Percentiles rank a stretch among this genome's conserved stretches.
Evolutionary conservation across 805 yeast species (phyloP).

Genomic region (Myxozyma nipponensis): DNA sequence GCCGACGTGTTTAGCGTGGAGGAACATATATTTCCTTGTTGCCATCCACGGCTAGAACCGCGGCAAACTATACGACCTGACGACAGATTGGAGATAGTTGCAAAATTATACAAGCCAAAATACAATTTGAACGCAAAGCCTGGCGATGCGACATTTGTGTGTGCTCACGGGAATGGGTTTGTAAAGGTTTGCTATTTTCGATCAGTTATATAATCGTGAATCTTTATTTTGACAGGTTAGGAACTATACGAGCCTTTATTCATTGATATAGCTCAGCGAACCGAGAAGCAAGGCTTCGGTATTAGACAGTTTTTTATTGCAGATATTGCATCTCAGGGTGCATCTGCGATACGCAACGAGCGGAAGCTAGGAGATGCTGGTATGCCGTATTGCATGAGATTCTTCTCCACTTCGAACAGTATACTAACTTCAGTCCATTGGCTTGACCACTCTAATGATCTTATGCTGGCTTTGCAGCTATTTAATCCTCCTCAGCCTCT

Average conservation of each 20-base stretch:
- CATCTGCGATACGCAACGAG: slow-evolving; percentile 25
- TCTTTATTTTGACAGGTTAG: background rate
- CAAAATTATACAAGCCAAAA: slow-evolving; percentile 12
- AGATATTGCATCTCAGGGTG: slow-evolving; percentile 27
- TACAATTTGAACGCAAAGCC: slow-evolving; percentile 2
- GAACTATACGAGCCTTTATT: slow-evolving; percentile 18
- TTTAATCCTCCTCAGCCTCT: slow-evolving; percentile 22
- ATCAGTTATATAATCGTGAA: no score
- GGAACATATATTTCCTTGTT: slow-evolving; percentile 7
- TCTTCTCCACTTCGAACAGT: no score
- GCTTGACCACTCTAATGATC: slow-evolving; percentile 23
- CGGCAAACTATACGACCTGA: slow-evolving; percentile 4
- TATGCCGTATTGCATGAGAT: background rate
- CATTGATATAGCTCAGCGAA: background rate
- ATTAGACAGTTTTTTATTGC: slow-evolving; percentile 9
- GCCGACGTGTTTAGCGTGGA: slow-evolving; percentile 2
- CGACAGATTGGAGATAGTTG: slow-evolving; percentile 7
- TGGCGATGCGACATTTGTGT: slow-evolving; percentile 12
- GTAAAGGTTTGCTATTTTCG: slow-evolving; percentile 5
- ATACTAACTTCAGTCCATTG: slow-evolving; percentile 16
- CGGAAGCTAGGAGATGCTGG: slow-evolving; percentile 26
- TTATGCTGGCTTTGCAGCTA: slow-evolving; percentile 11
- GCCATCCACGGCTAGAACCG: slow-evolving; percentile 1
- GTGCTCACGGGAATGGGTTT: slow-evolving; percentile 22
- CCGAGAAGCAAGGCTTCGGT: background rate